phyloP scores from a whole-genome alignment of 208 protist genomes.

The Crithidia sp. region DNA sequence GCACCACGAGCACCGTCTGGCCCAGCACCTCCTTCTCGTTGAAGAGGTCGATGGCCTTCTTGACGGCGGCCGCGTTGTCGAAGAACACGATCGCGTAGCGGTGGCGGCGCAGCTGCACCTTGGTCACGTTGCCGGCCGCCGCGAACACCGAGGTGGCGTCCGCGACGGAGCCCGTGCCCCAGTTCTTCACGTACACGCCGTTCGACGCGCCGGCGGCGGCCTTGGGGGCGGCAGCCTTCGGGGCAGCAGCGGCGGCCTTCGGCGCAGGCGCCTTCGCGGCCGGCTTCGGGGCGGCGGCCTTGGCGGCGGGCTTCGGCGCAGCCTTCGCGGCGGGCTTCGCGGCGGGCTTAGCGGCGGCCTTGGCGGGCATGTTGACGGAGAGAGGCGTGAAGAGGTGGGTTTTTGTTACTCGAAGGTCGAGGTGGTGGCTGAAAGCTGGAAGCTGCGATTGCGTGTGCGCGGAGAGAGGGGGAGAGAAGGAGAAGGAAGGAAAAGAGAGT shows the following conservation, averaged over 20 bases:
- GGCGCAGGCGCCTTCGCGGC: constrained; percentile 46
- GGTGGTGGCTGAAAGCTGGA: constrained; percentile 53
- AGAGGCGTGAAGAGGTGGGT: constrained; percentile 19
- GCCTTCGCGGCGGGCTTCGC: constrained; percentile 41
- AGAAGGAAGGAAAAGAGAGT: not conserved
- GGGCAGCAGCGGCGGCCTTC: constrained; percentile 52
- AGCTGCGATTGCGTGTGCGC: constrained; percentile 13
- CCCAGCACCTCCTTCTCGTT: constrained; percentile 84
- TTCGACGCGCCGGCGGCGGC: constrained; percentile 54
- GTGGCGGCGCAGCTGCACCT: constrained; percentile 73
- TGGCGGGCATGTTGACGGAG: constrained; percentile 56
- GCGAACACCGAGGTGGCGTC: constrained; percentile 63
- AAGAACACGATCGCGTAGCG: constrained; percentile 87
- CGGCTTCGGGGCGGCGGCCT: constrained; percentile 51
- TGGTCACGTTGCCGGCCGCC: constrained; percentile 62
- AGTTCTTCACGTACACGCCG: constrained; percentile 90
- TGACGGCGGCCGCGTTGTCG: constrained; percentile 78
- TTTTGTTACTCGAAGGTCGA: constrained; percentile 91
- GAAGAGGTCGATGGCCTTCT: constrained; percentile 89
- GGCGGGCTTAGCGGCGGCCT: constrained; percentile 51
- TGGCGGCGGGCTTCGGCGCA: constrained; percentile 46
- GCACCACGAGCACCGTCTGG: constrained; percentile 64
- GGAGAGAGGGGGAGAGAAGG: not conserved
- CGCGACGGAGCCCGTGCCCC: constrained; percentile 73
- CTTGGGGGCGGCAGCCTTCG: constrained; percentile 38